Evolutionary conservation across 1,284 basidiomycete genomes (phyloP).

Genomic region (Cryptococcus jaspeensis): DNA sequence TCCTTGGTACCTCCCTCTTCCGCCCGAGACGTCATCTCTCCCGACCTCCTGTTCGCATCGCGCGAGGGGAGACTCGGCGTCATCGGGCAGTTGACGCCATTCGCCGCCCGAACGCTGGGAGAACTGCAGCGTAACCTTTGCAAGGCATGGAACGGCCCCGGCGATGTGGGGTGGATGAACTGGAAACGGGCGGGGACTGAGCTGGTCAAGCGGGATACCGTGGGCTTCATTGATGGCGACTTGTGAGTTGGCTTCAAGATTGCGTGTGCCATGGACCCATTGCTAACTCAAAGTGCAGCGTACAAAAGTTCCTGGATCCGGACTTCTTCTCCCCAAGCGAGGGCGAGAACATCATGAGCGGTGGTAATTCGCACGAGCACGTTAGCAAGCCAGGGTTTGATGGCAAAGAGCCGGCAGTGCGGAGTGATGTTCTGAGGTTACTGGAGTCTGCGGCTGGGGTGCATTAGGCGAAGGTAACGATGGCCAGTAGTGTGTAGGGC

Average conservation of each 20-base stretch:
- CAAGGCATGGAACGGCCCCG: conserved; percentile 58
- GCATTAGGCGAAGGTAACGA: conserved; percentile 22
- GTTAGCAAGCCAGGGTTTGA: conserved; percentile 22
- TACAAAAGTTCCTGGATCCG: conserved; percentile 64
- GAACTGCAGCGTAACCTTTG: conserved; percentile 77
- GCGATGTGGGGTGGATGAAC: conserved; percentile 64
- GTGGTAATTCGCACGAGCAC: conserved; percentile 35
- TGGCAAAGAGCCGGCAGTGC: conserved; percentile 22
- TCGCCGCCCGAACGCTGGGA: conserved; percentile 64
- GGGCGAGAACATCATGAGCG: conserved; percentile 30
- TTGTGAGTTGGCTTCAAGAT: conserved; percentile 54
- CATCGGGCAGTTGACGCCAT: conserved; percentile 64
- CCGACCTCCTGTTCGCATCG: conserved; percentile 74
- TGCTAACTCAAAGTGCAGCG: conserved; percentile 21
- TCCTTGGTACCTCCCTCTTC: conserved; percentile 35
- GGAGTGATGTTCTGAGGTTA: conserved; percentile 36
- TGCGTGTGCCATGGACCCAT: no score
- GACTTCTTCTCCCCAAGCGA: conserved; percentile 31
- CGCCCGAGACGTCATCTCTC: conserved; percentile 36
- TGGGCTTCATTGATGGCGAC: conserved; percentile 86
- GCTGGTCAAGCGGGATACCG: conserved; percentile 57
- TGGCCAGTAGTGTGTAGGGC: no score
- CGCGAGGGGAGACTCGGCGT: conserved; percentile 76
- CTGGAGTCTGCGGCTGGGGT: conserved; percentile 39
- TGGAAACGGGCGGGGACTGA: conserved; percentile 63